Evolutionary conservation across 495 filamentous ascomycete genomes (phyloP).

Genomic region (Penicillium argentinense): DNA sequence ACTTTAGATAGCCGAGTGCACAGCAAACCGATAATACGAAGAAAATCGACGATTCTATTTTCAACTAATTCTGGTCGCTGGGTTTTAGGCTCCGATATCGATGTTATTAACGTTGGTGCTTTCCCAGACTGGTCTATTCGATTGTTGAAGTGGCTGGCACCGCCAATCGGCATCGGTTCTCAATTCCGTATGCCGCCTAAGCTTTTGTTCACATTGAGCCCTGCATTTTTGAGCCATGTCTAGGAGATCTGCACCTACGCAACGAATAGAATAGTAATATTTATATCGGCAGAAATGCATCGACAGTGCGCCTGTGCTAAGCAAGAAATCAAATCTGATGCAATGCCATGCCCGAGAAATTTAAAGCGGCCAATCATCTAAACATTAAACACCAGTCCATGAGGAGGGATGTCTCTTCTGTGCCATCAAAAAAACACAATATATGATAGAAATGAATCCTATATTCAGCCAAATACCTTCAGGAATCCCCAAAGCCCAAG

Average conservation of each 20-base stretch:
- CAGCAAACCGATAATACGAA: too few species aligned
- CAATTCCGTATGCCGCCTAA: neutral
- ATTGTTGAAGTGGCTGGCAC: neutral
- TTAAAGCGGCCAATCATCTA: slow-evolving; percentile 15
- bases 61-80: too few species aligned
- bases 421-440: slow-evolving; percentile 1
- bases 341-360: slow-evolving; percentile 17
- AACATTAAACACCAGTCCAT: slow-evolving; percentile 12
- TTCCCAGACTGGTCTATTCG: too few species aligned
- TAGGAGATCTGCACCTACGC: too few species aligned
- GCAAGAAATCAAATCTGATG: slow-evolving; percentile 18
- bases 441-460: neutral
- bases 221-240: too few species aligned
- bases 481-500: slow-evolving; percentile 91
- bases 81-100: too few species aligned
- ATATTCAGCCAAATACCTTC: slow-evolving; percentile 72
- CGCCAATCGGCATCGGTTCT: neutral
- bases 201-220: neutral
- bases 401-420: slow-evolving; percentile 3
- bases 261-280: too few species aligned
- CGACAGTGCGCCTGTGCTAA: slow-evolving; percentile 11
- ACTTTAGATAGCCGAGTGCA: too few species aligned
- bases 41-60: too few species aligned
- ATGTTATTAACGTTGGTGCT: too few species aligned
- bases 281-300: slow-evolving; percentile 7